Base-by-base conservation (phyloP, 306 rosid genomes). In the Echinosophora koreensis region DNA sequence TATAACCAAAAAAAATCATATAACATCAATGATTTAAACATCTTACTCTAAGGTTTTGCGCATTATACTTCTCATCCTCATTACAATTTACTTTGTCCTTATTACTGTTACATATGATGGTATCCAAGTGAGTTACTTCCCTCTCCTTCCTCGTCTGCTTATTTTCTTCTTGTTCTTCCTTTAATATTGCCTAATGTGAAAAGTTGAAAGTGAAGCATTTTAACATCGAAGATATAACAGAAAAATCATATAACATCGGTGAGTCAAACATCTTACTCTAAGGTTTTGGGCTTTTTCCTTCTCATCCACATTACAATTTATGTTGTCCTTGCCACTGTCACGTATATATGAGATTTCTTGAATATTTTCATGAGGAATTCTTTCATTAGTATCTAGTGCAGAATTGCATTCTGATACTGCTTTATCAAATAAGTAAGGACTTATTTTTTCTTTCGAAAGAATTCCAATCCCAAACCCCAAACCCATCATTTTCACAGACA, bases 31-130 rank as follows among this genome's bases (percentile, higher is more conserved):
- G 22, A 22, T 22, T 22, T 22, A 22, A 22, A 22, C 22, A 22
- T 22, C 22, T 22, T 22, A 22, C 22, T 22, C 22, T 22, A 50
- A 89, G 84, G 76, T 94, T 97, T 77, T 90, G 90, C 1, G 98
- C 96, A 69, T 90, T 90, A 88, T 94, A 94, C 79, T 86, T 85
- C 85, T 94, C 97, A 68, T 90, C 94, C 76, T 90, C 97, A 34
- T 92, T 81, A 77, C 96, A 94, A 61, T 91, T 91, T 71, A 94
- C 89, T 70, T 88, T 94, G 56, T 94, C 98, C 80, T 85, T 91
- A 3, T 30, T 30, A 30, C 3, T 30, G 32, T 30, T 3, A 30
- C 97, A 91, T 57, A 94, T 88, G 83, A 81, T 62, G 62, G 32
- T 30, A 2, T 30, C 32, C 32, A 30, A 56, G 51, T 30, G 32